Conservation (phyloP, 345 rosid species). For the Lumnitzera racemosa region DNA sequence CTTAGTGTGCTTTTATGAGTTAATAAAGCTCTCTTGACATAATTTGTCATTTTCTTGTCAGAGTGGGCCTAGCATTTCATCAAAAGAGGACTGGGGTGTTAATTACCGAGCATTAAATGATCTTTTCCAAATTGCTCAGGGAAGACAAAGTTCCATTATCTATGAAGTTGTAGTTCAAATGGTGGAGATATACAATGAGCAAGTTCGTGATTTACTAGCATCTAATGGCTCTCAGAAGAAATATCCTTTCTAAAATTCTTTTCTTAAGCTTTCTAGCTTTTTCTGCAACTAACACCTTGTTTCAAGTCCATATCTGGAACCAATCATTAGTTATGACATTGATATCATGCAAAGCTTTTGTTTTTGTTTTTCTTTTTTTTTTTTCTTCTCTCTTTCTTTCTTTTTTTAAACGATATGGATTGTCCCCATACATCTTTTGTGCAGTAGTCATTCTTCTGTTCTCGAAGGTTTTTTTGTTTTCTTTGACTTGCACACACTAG, state of each 20-base stretch:
- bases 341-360: background rate
- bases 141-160: slow-evolving; percentile 48
- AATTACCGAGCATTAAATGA: slow-evolving; percentile 89
- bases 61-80: slow-evolving; percentile 82
- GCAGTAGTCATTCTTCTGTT: background rate
- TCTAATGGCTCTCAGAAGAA: slow-evolving; percentile 57
- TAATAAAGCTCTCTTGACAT: slow-evolving; percentile 6
- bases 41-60: slow-evolving; percentile 18
- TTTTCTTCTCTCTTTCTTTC: no score
- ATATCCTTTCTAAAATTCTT: slow-evolving; percentile 56
- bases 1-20: slow-evolving; percentile 5
- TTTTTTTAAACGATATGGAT: no score
- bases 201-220: slow-evolving; percentile 91
- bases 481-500: slow-evolving; percentile 92
- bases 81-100: slow-evolving; percentile 95
- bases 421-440: background rate
- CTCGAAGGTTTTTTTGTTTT: slow-evolving; percentile 13
- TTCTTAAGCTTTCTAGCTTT: background rate
- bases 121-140: slow-evolving; percentile 78
- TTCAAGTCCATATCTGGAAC: no score
- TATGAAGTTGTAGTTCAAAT: slow-evolving; percentile 97
- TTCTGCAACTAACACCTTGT: no score
- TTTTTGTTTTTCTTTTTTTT: background rate
- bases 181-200: slow-evolving; percentile 98
- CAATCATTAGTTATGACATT: no score